Conservation (phyloP, 768 basidiomycete genomes). For the Leccinellum albellum region DNA sequence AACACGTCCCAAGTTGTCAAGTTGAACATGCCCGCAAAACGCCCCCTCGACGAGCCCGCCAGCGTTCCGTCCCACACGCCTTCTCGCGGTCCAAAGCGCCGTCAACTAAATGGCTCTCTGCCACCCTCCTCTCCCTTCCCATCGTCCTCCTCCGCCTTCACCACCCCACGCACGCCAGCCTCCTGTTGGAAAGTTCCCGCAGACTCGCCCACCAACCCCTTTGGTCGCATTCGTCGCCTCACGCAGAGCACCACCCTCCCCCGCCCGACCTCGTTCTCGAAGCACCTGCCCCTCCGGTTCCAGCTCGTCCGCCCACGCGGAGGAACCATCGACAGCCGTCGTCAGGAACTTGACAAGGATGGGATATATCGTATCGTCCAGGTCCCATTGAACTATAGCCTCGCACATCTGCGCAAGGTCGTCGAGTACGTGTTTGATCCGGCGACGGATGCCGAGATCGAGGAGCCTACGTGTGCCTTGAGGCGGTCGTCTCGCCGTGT, state of each 20-base stretch:
- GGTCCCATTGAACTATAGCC: constrained; percentile 67
- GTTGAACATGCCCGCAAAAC: background rate
- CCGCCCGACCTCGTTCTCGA: constrained; percentile 46
- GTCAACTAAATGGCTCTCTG: constrained; percentile 16
- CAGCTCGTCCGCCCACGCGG: constrained; percentile 45
- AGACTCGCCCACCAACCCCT: constrained; percentile 71
- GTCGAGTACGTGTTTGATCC: constrained; percentile 55
- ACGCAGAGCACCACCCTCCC: constrained; percentile 38
- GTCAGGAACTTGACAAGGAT: constrained; percentile 32
- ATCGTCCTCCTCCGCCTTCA: constrained; percentile 22
- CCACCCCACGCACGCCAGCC: constrained; percentile 37
- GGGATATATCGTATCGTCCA: constrained; percentile 64
- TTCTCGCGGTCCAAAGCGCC: constrained; percentile 28
- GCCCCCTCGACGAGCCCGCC: background rate
- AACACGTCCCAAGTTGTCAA: background rate
- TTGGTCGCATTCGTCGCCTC: constrained; percentile 51
- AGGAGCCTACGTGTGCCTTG: constrained; percentile 10
- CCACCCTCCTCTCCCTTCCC: constrained; percentile 29
- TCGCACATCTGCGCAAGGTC: constrained; percentile 60
- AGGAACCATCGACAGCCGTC: constrained; percentile 10
- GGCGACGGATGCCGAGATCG: constrained; percentile 24
- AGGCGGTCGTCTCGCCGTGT: constrained; percentile 27
- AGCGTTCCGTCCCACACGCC: constrained; percentile 28
- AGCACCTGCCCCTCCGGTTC: constrained; percentile 62
- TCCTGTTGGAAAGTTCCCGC: constrained; percentile 45